Percentiles rank a stretch among this genome's conserved stretches.
These are phyloP conservation scores for Chondrostereum purpureum DNA, from an alignment of 1,284 basidiomycete species.

Conservation along the genomic window DNA sequence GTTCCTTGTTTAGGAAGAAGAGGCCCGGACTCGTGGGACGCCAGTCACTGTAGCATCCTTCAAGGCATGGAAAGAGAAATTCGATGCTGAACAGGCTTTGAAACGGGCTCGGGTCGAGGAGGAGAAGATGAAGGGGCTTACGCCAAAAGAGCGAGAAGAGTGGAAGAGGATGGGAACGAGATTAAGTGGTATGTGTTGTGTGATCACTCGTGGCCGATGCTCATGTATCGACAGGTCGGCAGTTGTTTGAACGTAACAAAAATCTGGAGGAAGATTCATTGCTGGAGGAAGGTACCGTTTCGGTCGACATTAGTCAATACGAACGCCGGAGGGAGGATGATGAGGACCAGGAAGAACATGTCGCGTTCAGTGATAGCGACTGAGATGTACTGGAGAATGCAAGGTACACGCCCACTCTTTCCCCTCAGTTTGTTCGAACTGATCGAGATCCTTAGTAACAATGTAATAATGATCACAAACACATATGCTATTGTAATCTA, in stretches of 20 bases:
- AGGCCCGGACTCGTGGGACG: conserved; percentile 84
- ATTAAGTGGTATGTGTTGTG: conserved; percentile 51
- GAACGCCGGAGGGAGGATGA: conserved; percentile 55
- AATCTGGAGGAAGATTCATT: conserved; percentile 73
- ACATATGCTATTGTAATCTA: too few species aligned
- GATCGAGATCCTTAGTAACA: too few species aligned
- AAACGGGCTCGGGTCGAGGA: conserved; percentile 72
- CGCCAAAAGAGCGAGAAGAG: conserved; percentile 87
- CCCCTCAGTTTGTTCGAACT: too few species aligned
- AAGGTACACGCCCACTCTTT: too few species aligned
- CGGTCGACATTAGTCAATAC: conserved; percentile 85
- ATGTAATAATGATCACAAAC: too few species aligned
- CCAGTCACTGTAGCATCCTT: conserved; percentile 83
- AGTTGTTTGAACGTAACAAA: conserved; percentile 80
- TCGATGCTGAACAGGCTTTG: conserved; percentile 60
- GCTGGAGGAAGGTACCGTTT: conserved; percentile 77
- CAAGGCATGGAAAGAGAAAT: conserved; percentile 75
- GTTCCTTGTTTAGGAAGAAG: conserved; percentile 63
- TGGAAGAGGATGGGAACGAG: conserved; percentile 62
- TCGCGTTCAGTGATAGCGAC: conserved; percentile 81
- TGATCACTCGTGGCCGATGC: neutral
- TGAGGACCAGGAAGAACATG: conserved; percentile 51
- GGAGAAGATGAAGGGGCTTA: conserved; percentile 71
- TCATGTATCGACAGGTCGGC: conserved; percentile 57
- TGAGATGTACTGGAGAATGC: too few species aligned